Evolutionary conservation across 176 grass and related monocot genomes (phyloP), one percentile per base, ranked within the genome.

Genomic region (Triticum dicoccoides): DNA sequence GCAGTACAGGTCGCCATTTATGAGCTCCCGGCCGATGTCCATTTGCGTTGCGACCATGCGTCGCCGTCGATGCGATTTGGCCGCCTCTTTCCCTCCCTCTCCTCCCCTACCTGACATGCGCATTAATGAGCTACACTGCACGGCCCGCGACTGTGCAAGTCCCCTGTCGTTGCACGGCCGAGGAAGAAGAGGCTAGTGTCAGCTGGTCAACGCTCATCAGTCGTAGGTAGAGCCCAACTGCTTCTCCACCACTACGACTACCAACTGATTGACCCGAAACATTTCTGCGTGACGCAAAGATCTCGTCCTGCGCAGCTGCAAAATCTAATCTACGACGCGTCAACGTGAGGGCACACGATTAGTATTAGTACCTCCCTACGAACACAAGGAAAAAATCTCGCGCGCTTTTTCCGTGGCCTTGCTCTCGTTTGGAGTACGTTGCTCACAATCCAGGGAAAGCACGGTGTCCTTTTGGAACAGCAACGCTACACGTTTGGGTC

Each of bases 121-220:
- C 71, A 85, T 85, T 85, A 38, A 70, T 65, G 72, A 85, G 83
- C 83, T 66, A 51, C 59, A 4, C 73, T 77, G 25, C 71, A 65
- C 58, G 6, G 38, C 4, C 14, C 9, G 8, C 13, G 5, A 83
- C 65, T 52, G 81, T 33, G 52, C 70, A 34, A 13, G 34, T 14
- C 72, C 72, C 38, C 39, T 66, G 58, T 77, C 42, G 59, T 85
- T 39, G 76, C 11, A 38, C 56, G 52, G 5, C 8, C 44, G 29
- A 62, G 2, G 21, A 15, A 15, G 3, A 79, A 41, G 34, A 41
- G 7, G n/a, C 58, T 64, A 17, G 5, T 29, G 33, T 1, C 56
- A 42, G 18, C 18, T 21, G 20, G 33, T 62, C 77, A 79, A 62
- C 18, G 34, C 54, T 62, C 11, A 61, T 5, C 5, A 13, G 9